Evolutionary conservation across 805 yeast species (phyloP), one percentile per base, ranked within the genome.

Genomic region (Saturnispora quitensis): DNA sequence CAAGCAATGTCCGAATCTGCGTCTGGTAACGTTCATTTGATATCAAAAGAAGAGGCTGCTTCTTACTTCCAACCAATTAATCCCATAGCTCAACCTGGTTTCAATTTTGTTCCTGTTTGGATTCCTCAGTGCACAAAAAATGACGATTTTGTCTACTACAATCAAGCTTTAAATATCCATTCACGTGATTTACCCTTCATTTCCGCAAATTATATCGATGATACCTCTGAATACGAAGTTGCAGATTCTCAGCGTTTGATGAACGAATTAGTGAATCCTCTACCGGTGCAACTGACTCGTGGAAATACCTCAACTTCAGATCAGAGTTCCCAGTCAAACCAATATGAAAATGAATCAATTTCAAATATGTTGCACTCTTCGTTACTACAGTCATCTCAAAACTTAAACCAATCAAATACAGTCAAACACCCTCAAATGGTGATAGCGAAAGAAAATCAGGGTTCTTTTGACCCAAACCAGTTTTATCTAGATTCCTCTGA

Each of bases 121-220:
- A 64, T 81, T 0, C 85, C 89, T 0, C 73, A 76, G 46, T 67
- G 76, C n/a, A 76, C 84, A 1, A 70, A 72, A 12, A 75, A 73
- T 48, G 84, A 81, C 20, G 75, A 75, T 48, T 63, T 81, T 15
- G 67, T 83, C 7, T 86, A 74, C 65, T 81, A 78, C 64, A 80
- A 82, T 59, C 76, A 80, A 33, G 78, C 78, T 34, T 66, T 86
- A 49, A 76, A 82, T 57, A 69, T 83, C 1, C 80, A 77, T 57
- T 78, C 88, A 56, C 73, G 73, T 40, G 74, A 77, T 13, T 60
- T 82, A 38, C 91, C 93, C 0, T 65, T 79, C 49, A 63, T 76
- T 15, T 65, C 68, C 22, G 40, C 57, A 2, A 73, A 75, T 5
- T 67, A 68, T 45, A 54, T 72, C 9, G 71, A 69, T 51, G 64